Conservation (phyloP, 202 grass and related monocot genomes). For the Schoenoplectus tabernaemontani region DNA sequence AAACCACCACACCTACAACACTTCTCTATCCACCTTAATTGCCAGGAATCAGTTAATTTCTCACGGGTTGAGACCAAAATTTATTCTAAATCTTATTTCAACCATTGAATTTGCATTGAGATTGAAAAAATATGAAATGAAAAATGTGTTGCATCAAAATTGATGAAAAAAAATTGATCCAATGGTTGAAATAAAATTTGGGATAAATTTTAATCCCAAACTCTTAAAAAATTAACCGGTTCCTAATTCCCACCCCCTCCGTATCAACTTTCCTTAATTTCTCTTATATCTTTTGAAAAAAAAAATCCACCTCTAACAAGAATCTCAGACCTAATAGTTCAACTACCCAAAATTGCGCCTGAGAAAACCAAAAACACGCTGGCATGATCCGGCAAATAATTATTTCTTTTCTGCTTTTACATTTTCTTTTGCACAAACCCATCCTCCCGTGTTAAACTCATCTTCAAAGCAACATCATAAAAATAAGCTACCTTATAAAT, state of each 20-base stretch:
- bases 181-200: too few relatives aligned
- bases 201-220: too few relatives aligned
- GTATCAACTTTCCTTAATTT: neutral
- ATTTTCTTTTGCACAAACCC: neutral
- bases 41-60: too few relatives aligned
- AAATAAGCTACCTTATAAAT: neutral
- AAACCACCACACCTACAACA: conserved; percentile 6
- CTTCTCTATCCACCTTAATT: neutral
- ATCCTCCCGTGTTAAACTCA: neutral
- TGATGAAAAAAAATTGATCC: too few relatives aligned
- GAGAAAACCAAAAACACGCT: neutral
- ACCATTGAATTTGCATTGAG: too few relatives aligned
- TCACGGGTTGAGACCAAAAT: too few relatives aligned
- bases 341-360: neutral
- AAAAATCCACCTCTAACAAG: neutral
- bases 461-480: neutral
- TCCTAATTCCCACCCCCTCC: too few relatives aligned
- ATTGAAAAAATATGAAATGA: too few relatives aligned
- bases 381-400: neutral
- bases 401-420: neutral
- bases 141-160: too few relatives aligned
- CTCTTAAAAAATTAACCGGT: too few relatives aligned
- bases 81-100: too few relatives aligned
- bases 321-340: neutral
- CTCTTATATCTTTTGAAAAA: neutral